Evolutionary conservation across 108 stramenopile genomes (phyloP).

Genomic region (Pseudonitzschia multiseries): DNA sequence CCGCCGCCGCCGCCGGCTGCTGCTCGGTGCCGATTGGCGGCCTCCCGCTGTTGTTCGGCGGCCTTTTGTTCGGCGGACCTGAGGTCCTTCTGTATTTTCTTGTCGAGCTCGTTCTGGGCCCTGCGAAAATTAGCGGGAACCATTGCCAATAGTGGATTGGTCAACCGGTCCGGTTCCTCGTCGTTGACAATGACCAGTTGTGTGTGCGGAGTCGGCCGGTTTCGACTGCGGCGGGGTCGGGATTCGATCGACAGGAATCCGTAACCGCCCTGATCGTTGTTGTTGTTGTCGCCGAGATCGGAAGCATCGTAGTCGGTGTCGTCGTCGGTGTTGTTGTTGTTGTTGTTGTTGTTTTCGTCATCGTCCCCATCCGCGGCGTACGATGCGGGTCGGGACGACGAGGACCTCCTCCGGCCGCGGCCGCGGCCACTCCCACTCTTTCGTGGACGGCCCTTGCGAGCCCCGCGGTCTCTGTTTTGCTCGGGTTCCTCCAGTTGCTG

Average conservation of each 20-base stretch:
- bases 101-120: neutral
- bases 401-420: neutral
- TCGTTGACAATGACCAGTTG: conserved; percentile 34
- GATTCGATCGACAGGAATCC: neutral
- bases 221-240: neutral
- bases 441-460: neutral
- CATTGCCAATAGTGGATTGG: conserved; percentile 56
- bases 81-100: neutral
- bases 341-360: neutral
- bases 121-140: conserved; percentile 8
- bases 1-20: neutral
- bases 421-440: neutral
- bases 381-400: neutral
- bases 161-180: conserved; percentile 48
- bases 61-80: neutral
- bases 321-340: neutral
- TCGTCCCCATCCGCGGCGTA: neutral
- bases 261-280: too few species aligned
- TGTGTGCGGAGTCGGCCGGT: neutral
- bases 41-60: neutral
- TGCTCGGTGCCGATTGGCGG: neutral
- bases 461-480: too few species aligned
- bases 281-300: neutral
- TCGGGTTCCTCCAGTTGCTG: too few species aligned
- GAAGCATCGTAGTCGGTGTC: neutral